Evolutionary conservation across 2,329 filamentous ascomycete species (phyloP), one percentile per base, ranked within the genome.

Genomic region (Aspergillus texensis): DNA sequence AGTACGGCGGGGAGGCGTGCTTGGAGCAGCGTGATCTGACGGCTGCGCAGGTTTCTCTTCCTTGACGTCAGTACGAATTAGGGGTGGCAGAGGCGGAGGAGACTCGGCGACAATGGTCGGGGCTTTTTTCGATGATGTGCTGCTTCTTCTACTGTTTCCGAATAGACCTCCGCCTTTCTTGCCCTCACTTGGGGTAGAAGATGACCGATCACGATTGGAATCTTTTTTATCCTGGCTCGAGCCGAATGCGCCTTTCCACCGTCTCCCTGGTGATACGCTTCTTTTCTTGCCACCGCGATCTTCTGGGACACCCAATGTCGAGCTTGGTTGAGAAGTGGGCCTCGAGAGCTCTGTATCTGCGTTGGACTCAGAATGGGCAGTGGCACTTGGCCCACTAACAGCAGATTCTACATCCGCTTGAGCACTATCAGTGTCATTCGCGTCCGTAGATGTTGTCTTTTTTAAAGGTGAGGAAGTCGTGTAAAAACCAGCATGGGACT

Each of bases 241-340:
- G 63, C 81, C 86, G 71, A 95, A 92, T 14, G 89, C 90, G 72
- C 89, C 88, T 75, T 86, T 90, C 65, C 94, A 81, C 72, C 89
- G 91, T 72, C 88, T 86, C 58, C 86, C 88, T 12, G 91, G 90
- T 11, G 92, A 94, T 24, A 86, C 83, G 28, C 88, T 88, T 64
- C 90, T 86, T 68, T 85, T 85, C 65, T 80, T 79, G 53, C 78
- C 74, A 64, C 54, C 68, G 46, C 74, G 70, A 57, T 80, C 74
- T 45, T 72, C 70, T 28, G 78, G 74, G 19, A 77, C 68, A 54
- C 72, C 73, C 55, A 78, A 68, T 46, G 72, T 70, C 60, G 72
- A 71, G 26, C 64, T 69, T 19, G 71, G 66, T 60, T 74, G 67
- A 67, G 75, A 71, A 60, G 67, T 60, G 64, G 69, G 67, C 69